Conservation (phyloP, 1,284 basidiomycete species). For the Xerocomus amazonicus region DNA sequence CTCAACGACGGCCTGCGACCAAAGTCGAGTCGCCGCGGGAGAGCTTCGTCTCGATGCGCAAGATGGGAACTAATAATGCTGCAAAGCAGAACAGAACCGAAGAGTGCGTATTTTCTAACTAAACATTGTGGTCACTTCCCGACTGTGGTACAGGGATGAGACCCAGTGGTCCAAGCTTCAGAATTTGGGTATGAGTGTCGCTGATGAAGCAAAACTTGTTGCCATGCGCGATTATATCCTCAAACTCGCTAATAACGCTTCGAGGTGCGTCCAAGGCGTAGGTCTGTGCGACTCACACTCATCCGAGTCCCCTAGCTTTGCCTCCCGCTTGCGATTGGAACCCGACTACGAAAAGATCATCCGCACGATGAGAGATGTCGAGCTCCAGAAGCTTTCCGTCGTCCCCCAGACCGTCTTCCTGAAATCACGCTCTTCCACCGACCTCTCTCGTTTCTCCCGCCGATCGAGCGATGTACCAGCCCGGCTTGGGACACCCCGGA, state of each 20-base stretch:
- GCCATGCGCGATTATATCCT: slow-evolving; percentile 87
- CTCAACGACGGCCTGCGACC: slow-evolving; percentile 41
- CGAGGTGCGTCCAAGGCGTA: slow-evolving; percentile 42
- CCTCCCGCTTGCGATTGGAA: slow-evolving; percentile 58
- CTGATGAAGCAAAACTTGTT: slow-evolving; percentile 78
- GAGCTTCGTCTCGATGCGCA: slow-evolving; percentile 60
- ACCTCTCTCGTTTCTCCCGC: slow-evolving; percentile 38
- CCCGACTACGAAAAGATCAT: slow-evolving; percentile 61
- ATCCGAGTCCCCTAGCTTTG: slow-evolving; percentile 47
- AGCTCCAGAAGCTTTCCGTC: slow-evolving; percentile 82
- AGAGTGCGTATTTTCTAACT: slow-evolving; percentile 50
- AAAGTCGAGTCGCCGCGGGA: slow-evolving; percentile 68
- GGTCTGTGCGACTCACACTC: not conserved
- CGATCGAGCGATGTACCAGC: slow-evolving; percentile 31
- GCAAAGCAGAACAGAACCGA: slow-evolving; percentile 61
- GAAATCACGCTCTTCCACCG: slow-evolving; percentile 46
- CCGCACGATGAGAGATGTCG: slow-evolving; percentile 63
- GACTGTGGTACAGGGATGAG: slow-evolving; percentile 58
- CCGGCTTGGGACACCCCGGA: slow-evolving; percentile 46
- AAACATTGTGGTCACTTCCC: not conserved
- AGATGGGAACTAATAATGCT: slow-evolving; percentile 41
- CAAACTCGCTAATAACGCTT: slow-evolving; percentile 71
- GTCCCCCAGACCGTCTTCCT: slow-evolving; percentile 95
- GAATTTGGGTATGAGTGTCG: slow-evolving; percentile 75
- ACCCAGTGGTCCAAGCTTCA: slow-evolving; percentile 68